Evolutionary conservation across 345 rosid species (phyloP).

Genomic region (Pugionium dolabratum): DNA sequence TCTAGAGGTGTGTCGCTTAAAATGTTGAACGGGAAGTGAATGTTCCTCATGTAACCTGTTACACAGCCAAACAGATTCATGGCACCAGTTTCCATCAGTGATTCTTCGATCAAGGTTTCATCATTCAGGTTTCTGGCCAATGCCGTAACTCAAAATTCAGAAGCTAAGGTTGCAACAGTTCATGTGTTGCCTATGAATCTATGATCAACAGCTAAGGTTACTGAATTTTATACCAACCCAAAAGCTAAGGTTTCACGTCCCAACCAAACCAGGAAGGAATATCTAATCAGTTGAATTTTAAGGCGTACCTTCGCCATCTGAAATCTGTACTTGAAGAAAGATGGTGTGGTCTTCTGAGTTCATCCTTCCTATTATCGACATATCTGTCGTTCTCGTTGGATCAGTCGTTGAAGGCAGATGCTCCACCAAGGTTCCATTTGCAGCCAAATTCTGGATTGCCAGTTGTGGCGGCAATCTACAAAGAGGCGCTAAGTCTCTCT

Average conservation of each 20-base stretch:
- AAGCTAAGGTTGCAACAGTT: neutral
- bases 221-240: too few relatives aligned
- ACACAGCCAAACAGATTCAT: constrained; percentile 10
- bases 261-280: neutral
- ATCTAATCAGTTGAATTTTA: neutral
- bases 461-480: constrained; percentile 26
- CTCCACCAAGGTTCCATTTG: constrained; percentile 39
- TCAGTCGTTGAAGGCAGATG: constrained; percentile 40
- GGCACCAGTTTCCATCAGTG: neutral
- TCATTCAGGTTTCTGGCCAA: neutral
- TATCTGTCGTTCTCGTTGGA: constrained; percentile 60
- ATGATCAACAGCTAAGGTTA: neutral
- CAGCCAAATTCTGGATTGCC: constrained; percentile 40
- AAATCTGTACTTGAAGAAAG: constrained; percentile 83
- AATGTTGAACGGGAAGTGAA: constrained; percentile 77
- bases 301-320: constrained; percentile 62
- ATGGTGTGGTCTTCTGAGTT: constrained; percentile 76
- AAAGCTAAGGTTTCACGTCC: neutral
- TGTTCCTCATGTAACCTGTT: constrained; percentile 76
- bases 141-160: neutral
- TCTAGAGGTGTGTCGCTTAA: constrained; percentile 69
- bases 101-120: neutral
- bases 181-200: neutral
- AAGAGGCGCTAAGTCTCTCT: constrained; percentile 35
- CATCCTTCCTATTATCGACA: constrained; percentile 80